These are phyloP conservation scores for Scorias spongiosa DNA, from an alignment of 2,329 filamentous ascomycete species.

Conservation along the genomic window DNA sequence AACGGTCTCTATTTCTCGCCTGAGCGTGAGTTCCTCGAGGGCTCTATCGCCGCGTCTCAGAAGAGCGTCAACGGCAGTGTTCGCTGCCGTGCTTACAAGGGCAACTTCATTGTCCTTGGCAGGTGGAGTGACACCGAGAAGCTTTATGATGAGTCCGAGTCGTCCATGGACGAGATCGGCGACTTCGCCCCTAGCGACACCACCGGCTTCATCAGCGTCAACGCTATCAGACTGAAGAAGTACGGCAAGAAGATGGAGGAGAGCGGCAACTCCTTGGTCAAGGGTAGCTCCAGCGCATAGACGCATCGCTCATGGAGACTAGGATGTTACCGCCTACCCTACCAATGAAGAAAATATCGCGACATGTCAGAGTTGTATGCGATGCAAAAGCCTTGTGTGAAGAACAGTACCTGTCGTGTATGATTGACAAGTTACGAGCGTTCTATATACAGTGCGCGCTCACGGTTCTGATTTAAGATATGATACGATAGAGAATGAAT, in stretches of 20 bases:
- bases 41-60: constrained; percentile 45
- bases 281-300: constrained; percentile 1
- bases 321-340: too few relatives aligned
- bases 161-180: constrained; percentile 55
- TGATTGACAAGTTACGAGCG: too few relatives aligned
- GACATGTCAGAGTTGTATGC: too few relatives aligned
- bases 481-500: too few relatives aligned
- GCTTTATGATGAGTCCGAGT: constrained; percentile 51
- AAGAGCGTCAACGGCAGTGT: constrained; percentile 47
- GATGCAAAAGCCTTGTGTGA: too few relatives aligned
- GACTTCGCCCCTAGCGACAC: constrained; percentile 53
- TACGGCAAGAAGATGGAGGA: constrained; percentile 24
- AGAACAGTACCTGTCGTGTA: too few relatives aligned
- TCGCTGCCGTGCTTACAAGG: constrained; percentile 51
- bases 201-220: constrained; percentile 53
- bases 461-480: too few relatives aligned
- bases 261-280: constrained; percentile 19
- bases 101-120: constrained; percentile 44
- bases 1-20: constrained; percentile 56
- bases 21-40: constrained; percentile 56
- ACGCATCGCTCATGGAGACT: too few relatives aligned
- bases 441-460: too few relatives aligned
- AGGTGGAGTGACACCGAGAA: constrained; percentile 50
- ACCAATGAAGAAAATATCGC: too few relatives aligned
- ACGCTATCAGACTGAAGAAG: constrained; percentile 43